Evolutionary conservation across 1,139 yeast genomes (phyloP), one percentile per base, ranked within the genome.

Genomic region (Suhomyces bolitotheri): DNA sequence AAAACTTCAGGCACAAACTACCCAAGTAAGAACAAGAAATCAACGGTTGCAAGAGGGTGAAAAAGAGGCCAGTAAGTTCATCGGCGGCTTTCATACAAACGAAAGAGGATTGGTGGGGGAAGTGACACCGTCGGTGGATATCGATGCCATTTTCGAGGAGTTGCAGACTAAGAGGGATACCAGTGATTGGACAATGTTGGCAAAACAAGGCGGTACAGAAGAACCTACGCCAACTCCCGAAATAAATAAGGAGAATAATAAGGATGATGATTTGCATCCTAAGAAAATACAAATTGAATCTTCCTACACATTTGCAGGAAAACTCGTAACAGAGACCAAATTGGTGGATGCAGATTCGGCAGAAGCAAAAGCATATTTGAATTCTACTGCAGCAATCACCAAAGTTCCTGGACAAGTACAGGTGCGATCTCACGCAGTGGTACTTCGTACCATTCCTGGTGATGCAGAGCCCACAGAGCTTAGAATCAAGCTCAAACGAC

Each of bases 301-400:
- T 38, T 77, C 82, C 5, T 90, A 87, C 56, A 83, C 86, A 36
- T 92, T 89, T 70, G 98, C 98, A 0, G 97, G 97, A 2, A 84
- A 84, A 48, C 70, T 79, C 5, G 72, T 85, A 4, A 77, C 83
- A 0, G 96, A 89, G 51, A 81, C 83, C 39, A 87, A 85, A 56
- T 67, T 73, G 54, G 97, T 92, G 2, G 83, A 78, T 34, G 75
- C 74, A 7, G 71, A 79, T 36, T 84, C 96, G 3, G 95, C 92
- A 6, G 96, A 86, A 56, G 97, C 95, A 1, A 79, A 78, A 42
- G 96, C 92, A 11, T 89, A 82, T 51, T 58, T 84, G 35, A 79
- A 78, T 46, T 79, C 83, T 3, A 62, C 76, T 1, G 71, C 68
- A 24, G 51, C 57, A 1, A 43, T 66, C 10, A 46, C 61, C n/a